These are phyloP conservation scores for Rhizopogon sp. DNA, from an alignment of 768 basidiomycete species.

Conservation along the genomic window DNA sequence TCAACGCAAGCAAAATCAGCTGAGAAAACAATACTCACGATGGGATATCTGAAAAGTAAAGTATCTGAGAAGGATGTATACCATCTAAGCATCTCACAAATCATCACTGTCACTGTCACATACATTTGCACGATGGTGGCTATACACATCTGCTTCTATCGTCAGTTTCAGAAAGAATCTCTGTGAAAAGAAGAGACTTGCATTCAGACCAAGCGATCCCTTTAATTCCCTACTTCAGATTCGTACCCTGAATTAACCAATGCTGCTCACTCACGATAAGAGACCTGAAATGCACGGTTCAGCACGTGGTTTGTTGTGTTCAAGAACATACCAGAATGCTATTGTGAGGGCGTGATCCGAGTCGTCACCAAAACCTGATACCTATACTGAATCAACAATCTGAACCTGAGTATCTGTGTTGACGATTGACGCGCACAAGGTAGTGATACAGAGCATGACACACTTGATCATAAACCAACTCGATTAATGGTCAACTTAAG, in stretches of 20 bases:
- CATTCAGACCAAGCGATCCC: constrained; percentile 7
- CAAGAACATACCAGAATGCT: constrained; percentile 31
- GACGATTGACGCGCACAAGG: constrained; percentile 25
- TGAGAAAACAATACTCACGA: not conserved
- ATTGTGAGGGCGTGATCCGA: constrained; percentile 17
- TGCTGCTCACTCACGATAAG: constrained; percentile 3
- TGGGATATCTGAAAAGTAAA: constrained; percentile 7
- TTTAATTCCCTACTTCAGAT: not conserved
- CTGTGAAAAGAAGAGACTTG: not conserved
- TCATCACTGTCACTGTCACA: constrained; percentile 3
- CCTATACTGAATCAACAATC: constrained; percentile 17
- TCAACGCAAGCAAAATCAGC: not conserved
- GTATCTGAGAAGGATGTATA: not conserved
- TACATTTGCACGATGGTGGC: constrained; percentile 40
- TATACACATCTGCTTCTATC: constrained; percentile 29
- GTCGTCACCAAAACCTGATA: constrained; percentile 34
- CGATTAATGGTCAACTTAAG: not conserved
- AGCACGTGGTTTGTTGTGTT: not conserved
- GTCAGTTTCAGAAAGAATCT: not conserved
- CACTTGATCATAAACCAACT: constrained; percentile 1
- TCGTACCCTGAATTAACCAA: not conserved
- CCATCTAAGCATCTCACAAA: not conserved
- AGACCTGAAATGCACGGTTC: constrained; percentile 2
- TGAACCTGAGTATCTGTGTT: not conserved
- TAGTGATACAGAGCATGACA: constrained; percentile 34